These are phyloP conservation scores for Jackrogersella multiformis DNA, from an alignment of 495 filamentous ascomycete species.

Conservation along the genomic window DNA sequence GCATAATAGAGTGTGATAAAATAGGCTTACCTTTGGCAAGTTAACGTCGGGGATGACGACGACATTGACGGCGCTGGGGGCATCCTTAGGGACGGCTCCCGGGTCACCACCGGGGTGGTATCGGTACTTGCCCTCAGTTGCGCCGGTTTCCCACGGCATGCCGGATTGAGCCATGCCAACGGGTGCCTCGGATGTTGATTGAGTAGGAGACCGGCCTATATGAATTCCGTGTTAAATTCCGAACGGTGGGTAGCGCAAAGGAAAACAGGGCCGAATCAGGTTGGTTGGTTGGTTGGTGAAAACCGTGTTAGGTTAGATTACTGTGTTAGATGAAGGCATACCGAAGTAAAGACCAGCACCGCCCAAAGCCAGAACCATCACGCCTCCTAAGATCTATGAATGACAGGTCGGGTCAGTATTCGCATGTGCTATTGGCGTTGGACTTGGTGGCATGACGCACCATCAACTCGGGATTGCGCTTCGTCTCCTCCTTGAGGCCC, in stretches of 20 bases:
- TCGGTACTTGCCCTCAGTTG: conserved; percentile 76
- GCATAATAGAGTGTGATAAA: background rate
- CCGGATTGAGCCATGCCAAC: conserved; percentile 75
- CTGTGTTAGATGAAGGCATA: conserved; percentile 46
- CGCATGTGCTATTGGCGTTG: conserved; percentile 1
- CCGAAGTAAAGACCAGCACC: conserved; percentile 89
- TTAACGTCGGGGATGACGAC: conserved; percentile 93
- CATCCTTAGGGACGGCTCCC: conserved; percentile 79
- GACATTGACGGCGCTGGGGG: conserved; percentile 92
- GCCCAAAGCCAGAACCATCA: conserved; percentile 89
- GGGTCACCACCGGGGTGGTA: conserved; percentile 92
- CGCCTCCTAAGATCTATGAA: conserved; percentile 80
- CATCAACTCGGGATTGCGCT: conserved; percentile 63
- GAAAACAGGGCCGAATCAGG: too few species aligned
- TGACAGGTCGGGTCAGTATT: conserved; percentile 33
- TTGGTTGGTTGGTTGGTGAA: too few species aligned
- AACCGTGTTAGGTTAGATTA: too few species aligned
- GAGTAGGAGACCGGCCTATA: conserved; percentile 84
- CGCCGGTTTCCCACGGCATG: conserved; percentile 88
- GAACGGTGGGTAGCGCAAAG: too few species aligned
- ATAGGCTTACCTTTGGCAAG: conserved; percentile 79
- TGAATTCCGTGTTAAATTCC: conserved; percentile 41
- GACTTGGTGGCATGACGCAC: conserved; percentile 57
- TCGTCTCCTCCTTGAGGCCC: conserved; percentile 57
- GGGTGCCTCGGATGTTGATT: conserved; percentile 78